Evolutionary conservation across 2,329 filamentous ascomycete genomes (phyloP), one percentile per base, ranked within the genome.

Genomic region (Knufia petricola): DNA sequence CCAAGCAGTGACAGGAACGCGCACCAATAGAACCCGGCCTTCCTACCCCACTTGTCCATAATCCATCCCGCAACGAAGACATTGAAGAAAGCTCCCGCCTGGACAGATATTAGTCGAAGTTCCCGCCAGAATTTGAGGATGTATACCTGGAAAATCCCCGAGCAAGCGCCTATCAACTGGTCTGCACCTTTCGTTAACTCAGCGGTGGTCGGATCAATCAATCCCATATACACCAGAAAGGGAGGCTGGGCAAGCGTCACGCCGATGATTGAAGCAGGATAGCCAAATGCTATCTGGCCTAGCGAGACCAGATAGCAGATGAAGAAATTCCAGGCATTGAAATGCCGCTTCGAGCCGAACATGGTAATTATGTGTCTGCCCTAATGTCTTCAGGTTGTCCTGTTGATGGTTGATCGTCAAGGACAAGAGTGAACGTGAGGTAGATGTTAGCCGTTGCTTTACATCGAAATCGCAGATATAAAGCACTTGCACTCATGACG

Each of bases 21-120:
- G 28, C 50, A 55, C n/a, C 37, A 49, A 30, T 46, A 37, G 24
- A 86, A 68, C 19, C 71, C 70, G 10, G 54, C 58, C 40, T 75
- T 75, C 46, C 81, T 72, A n/a, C 81, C 81, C 58, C 65, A 77
- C 53, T 60, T 60, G 49, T 72, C 67, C 6, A 69, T 64, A 1
- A 59, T 43, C 24, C 32, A 55, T 12, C 48, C 44, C 1, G 48
- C 50, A 15, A 52, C 28, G 21, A 52, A 52, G 3, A 52, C 50
- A 21, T 52, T 52, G 38, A 55, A 49, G 6, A 43, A 42, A 4
- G 48, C 50, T 24, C 52, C 52, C 15, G 52, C 52, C 38, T 48
- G 47, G 37, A 7, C 21, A 9, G 4, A 9, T 40, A 6, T 40
- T 6, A n/a, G 4, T 19, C 15, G 7, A 8, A 20, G n/a, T n/a